These are phyloP conservation scores for Daucus carota DNA, from an alignment of 129 eudicot genomes.

Conservation along the genomic window DH1_v3.0 NC_030385.2:32156001-32156500, in stretches of 20 bases:
- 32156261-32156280: constrained; percentile 74
- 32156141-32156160: constrained; percentile 4
- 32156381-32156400: neutral
- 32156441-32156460: neutral
- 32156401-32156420: neutral
- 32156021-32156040: constrained; percentile 90
- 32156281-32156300: constrained; percentile 76
- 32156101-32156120: constrained; percentile 28
- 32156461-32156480: neutral
- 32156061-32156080: constrained; percentile 79
- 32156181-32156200: constrained; percentile 22
- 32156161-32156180: constrained; percentile 5
- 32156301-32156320: constrained; percentile 90
- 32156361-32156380: constrained; percentile 2
- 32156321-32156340: constrained; percentile 75
- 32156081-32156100: constrained; percentile 69
- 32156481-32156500: constrained; percentile 50
- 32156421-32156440: neutral
- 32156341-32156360: constrained; percentile 90
- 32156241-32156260: constrained; percentile 68
- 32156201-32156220: constrained; percentile 43
- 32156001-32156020: constrained; percentile 79
- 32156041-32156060: constrained; percentile 67
- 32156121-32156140: constrained; percentile 9
- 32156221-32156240: constrained; percentile 42